Percentiles rank a stretch among this genome's conserved stretches.
These are phyloP conservation scores for Fonsecaea erecta DNA, from an alignment of 2,329 filamentous ascomycete species.

Conservation along the genomic window DNA sequence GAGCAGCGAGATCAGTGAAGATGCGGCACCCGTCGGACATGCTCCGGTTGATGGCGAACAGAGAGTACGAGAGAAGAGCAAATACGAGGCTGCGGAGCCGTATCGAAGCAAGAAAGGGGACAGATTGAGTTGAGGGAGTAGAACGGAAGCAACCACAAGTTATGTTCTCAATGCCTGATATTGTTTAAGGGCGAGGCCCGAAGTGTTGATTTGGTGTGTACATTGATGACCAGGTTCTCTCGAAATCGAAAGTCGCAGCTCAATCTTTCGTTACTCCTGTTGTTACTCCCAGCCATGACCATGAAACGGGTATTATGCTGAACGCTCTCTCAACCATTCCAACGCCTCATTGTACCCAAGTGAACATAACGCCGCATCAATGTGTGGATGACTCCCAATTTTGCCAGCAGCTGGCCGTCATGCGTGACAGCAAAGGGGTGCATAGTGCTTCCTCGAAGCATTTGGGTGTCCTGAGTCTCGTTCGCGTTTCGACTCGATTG, in stretches of 20 bases:
- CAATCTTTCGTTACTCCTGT: constrained; percentile 4
- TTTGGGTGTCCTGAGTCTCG: constrained; percentile 46
- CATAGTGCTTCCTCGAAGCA: constrained; percentile 44
- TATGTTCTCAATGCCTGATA: neutral
- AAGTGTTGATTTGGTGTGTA: constrained; percentile 22
- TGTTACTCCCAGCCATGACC: constrained; percentile 12
- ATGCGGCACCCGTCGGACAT: constrained; percentile 86
- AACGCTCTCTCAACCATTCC: constrained; percentile 1
- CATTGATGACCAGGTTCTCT: constrained; percentile 9
- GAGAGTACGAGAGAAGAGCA: constrained; percentile 75
- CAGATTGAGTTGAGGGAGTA: constrained; percentile 66
- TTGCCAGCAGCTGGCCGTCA: constrained; percentile 19
- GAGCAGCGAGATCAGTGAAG: constrained; percentile 72
- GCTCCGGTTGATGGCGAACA: constrained; percentile 73
- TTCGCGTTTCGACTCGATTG: constrained; percentile 52
- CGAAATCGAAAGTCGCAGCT: neutral
- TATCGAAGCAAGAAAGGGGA: constrained; percentile 83
- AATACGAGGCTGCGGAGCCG: constrained; percentile 80
- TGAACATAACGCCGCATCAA: constrained; percentile 19
- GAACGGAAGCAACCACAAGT: neutral
- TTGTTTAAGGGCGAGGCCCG: constrained; percentile 1
- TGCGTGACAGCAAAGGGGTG: constrained; percentile 36
- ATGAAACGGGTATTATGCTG: constrained; percentile 20
- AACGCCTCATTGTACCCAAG: neutral
- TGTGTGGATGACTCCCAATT: constrained; percentile 6